These are phyloP conservation scores for Brassica incana DNA, from an alignment of 345 rosid genomes.

Conservation along the genomic window DNA sequence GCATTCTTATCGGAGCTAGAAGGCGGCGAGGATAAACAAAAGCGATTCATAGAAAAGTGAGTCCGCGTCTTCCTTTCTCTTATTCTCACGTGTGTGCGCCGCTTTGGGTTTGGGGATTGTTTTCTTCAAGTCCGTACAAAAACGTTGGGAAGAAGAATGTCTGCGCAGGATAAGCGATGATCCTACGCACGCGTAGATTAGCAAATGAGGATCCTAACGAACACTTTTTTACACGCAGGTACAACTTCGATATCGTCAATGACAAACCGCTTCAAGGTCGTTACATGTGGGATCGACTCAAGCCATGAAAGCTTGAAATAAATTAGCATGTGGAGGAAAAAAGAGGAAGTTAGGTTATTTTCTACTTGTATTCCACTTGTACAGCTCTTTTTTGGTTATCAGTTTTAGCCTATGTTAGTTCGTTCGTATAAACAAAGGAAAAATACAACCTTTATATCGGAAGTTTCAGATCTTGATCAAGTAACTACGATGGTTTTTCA, in stretches of 20 bases:
- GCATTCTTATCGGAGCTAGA: slow-evolving; percentile 45
- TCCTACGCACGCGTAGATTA: slow-evolving; percentile 35
- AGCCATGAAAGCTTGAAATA: slow-evolving; percentile 24
- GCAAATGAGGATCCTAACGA: slow-evolving; percentile 47
- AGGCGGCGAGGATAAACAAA: slow-evolving; percentile 35
- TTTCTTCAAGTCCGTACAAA: slow-evolving; percentile 9
- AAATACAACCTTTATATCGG: background rate
- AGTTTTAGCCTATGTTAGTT: background rate
- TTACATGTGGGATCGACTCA: slow-evolving; percentile 63
- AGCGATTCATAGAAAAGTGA: slow-evolving; percentile 57
- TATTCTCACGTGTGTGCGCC: slow-evolving; percentile 3
- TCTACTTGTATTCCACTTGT: slow-evolving; percentile 17
- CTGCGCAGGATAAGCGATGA: slow-evolving; percentile 49
- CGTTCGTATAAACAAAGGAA: slow-evolving; percentile 16
- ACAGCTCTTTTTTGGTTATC: slow-evolving; percentile 14
- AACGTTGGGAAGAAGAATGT: slow-evolving; percentile 3
- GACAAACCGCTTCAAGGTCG: slow-evolving; percentile 71
- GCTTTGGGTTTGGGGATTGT: slow-evolving; percentile 3
- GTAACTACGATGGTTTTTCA: background rate
- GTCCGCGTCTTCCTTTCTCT: background rate
- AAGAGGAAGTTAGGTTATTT: background rate
- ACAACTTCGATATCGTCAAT: slow-evolving; percentile 68
- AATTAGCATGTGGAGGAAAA: background rate
- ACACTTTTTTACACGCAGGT: slow-evolving; percentile 46
- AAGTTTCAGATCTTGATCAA: slow-evolving; percentile 17